Evolutionary conservation across 352 stramenopile genomes (phyloP).

Genomic region (Globisporangium okanoganense): DNA sequence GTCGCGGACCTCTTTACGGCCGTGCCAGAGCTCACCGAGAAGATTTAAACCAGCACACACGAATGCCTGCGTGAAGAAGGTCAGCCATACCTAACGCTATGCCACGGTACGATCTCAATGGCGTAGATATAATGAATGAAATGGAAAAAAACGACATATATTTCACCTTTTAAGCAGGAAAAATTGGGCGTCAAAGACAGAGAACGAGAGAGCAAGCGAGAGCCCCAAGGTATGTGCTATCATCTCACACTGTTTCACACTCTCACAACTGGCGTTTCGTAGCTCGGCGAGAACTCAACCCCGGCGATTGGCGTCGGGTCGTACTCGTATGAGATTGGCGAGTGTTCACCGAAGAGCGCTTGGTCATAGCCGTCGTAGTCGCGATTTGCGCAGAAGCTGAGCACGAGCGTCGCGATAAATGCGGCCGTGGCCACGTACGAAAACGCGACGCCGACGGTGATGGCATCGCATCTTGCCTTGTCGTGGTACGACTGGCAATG

Average conservation of each 20-base stretch:
- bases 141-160: slow-evolving; percentile 6
- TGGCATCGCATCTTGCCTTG: slow-evolving; percentile 8
- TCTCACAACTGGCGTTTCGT: neutral
- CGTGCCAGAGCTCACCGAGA: slow-evolving; percentile 97
- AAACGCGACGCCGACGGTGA: slow-evolving; percentile 5
- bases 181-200: neutral
- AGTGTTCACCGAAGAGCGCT: slow-evolving; percentile 14
- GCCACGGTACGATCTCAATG: neutral
- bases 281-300: neutral
- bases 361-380: slow-evolving; percentile 12
- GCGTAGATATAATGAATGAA: slow-evolving; percentile 8
- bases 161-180: neutral
- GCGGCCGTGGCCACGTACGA: slow-evolving; percentile 8
- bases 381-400: slow-evolving; percentile 8
- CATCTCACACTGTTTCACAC: neutral
- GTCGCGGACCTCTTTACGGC: slow-evolving; percentile 97
- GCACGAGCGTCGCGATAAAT: slow-evolving; percentile 9
- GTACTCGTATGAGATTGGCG: slow-evolving; percentile 15
- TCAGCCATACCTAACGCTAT: neutral
- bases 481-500: slow-evolving; percentile 6
- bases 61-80: neutral
- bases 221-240: neutral
- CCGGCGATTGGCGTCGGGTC: slow-evolving; percentile 10
- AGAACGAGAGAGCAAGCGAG: neutral
- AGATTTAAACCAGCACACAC: slow-evolving; percentile 77